A percentile compares a stretch with the other conserved stretches of the same genome.
Evolutionary conservation across 768 basidiomycete genomes (phyloP).

Genomic region (Boletales sp.): DNA sequence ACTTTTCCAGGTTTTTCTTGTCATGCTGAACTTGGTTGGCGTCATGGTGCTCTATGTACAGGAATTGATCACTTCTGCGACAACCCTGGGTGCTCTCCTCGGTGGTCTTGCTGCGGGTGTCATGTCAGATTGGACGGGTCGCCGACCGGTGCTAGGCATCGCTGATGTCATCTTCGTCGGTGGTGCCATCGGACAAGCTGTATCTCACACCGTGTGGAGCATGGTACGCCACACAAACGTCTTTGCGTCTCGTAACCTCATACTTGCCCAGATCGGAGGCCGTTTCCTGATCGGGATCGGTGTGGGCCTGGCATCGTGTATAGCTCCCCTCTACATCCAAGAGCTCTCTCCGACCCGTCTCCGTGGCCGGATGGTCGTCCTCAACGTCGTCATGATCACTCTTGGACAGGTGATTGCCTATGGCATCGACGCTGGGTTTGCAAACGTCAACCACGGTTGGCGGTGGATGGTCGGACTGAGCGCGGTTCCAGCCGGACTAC

Average conservation of each 20-base stretch:
- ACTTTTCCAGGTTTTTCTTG: too few relatives aligned
- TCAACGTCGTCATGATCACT: constrained; percentile 83
- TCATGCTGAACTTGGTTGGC: not conserved
- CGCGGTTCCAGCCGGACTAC: constrained; percentile 62
- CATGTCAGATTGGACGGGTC: constrained; percentile 67
- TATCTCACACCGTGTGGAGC: constrained; percentile 62
- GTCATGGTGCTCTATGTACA: constrained; percentile 19
- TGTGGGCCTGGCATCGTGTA: constrained; percentile 72
- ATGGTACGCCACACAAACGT: constrained; percentile 45
- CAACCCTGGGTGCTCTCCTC: constrained; percentile 72
- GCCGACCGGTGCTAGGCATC: constrained; percentile 58
- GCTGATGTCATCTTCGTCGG: constrained; percentile 73
- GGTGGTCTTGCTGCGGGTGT: constrained; percentile 71
- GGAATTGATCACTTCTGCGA: constrained; percentile 80
- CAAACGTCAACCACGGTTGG: constrained; percentile 61
- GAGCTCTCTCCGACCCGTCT: constrained; percentile 74
- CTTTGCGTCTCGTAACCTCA: not conserved
- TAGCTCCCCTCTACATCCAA: constrained; percentile 81
- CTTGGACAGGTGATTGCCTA: constrained; percentile 79
- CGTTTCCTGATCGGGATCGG: constrained; percentile 73
- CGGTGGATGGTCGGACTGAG: constrained; percentile 83
- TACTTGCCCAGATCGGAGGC: constrained; percentile 51
- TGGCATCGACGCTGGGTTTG: constrained; percentile 66
- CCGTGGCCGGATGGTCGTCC: constrained; percentile 73
- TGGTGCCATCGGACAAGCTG: constrained; percentile 69